Evolutionary conservation across 1,139 yeast genomes (phyloP), one percentile per base, ranked within the genome.

Genomic region (Hanseniaspora sp.): DNA sequence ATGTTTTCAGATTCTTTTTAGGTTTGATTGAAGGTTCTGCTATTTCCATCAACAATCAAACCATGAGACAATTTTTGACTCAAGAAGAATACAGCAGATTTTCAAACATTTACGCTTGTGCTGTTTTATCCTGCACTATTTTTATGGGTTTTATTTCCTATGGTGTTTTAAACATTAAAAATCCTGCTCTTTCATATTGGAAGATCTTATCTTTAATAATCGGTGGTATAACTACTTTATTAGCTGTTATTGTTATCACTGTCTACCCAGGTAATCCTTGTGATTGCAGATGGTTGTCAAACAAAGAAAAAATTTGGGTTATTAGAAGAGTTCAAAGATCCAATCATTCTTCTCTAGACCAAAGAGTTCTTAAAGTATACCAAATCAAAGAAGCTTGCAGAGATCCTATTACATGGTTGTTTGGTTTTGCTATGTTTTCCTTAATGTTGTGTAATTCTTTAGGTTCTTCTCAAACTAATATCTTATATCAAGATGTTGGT

Each of bases 381-480:
- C 80, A 76, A 59, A 65, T 71, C 17, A 58, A 65, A 23, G 80
- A 76, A 61, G 71, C 76, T 1, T 53, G 75, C 7, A 72, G 62
- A 53, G 80, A 76, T 59, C 75, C 75, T n/a, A 64, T 75, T 40
- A 67, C 79, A 3, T 76, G 78, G 76, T 61, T 73, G n/a, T 71
- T 75, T 60, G 52, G 39, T 17, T 35, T 42, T 18, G 67, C 65
- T 39, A 58, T 66, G 6, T 73, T 70, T 57, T 69, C 69, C 55
- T 65, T 76, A 41, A 64, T 73, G 42, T 63, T 76, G 56, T 75
- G 78, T 5, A 76, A 76, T 59, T 74, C 74, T 59, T 66, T 74
- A 54, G 68, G 75, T 5, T 75, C 74, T 58, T 78, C 74, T 59
- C 75, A 75, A 57, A 74, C 71, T 52, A 61, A 75, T 46, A 63